Conservation (phyloP, 805 yeast genomes). For the Kluyveromyces nonfermentans region DNA sequence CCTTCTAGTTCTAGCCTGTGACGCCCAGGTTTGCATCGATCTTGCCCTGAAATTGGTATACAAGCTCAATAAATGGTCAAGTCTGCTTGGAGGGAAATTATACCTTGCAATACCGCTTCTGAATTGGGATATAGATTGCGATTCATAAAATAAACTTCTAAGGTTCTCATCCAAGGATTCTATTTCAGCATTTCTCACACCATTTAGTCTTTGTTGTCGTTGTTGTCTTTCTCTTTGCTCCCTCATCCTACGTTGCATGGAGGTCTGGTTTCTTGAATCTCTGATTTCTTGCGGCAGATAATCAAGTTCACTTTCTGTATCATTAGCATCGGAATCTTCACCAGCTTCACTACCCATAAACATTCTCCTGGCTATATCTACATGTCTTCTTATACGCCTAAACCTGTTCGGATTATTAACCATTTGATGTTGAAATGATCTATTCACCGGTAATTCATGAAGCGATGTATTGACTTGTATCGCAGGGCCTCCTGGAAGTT, state of each 20-base stretch:
- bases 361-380: neutral
- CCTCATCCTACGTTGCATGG: constrained; percentile 1
- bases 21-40: constrained; percentile 2
- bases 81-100: constrained; percentile 3
- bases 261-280: neutral
- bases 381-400: constrained; percentile 1
- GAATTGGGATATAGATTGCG: constrained; percentile 1
- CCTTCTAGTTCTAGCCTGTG: constrained; percentile 1
- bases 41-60: constrained; percentile 3
- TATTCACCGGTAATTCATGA: constrained; percentile 18
- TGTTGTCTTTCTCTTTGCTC: constrained; percentile 2
- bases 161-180: constrained; percentile 1
- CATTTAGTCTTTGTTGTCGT: neutral
- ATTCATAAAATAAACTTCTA: constrained; percentile 1
- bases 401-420: neutral
- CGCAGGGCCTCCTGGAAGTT: constrained; percentile 22
- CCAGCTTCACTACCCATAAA: neutral
- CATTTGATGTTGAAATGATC: constrained; percentile 21
- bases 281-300: constrained; percentile 1
- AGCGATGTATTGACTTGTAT: constrained; percentile 15
- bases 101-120: constrained; percentile 2
- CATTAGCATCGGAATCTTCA: neutral
- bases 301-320: neutral
- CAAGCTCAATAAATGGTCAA: neutral
- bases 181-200: neutral